Percentiles rank a stretch among this genome's conserved stretches.
Conservation (phyloP, 2,329 filamentous ascomycete genomes). For the Aspergillus brunneoviolaceus region DNA sequence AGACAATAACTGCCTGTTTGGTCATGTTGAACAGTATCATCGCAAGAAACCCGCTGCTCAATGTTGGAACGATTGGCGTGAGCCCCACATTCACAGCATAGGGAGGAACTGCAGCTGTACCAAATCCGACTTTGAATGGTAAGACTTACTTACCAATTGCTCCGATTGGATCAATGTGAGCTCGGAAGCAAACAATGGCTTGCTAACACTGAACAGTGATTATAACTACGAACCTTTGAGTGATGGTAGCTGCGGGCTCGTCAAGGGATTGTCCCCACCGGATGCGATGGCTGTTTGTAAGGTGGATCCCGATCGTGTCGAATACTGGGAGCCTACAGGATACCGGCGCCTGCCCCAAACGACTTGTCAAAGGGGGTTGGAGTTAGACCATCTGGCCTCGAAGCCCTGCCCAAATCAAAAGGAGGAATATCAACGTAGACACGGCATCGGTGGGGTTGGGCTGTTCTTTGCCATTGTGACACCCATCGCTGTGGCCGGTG, state of each 20-base stretch:
- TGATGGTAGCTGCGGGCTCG: slow-evolving; percentile 74
- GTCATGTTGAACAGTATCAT: slow-evolving; percentile 83
- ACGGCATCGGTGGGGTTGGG: slow-evolving; percentile 66
- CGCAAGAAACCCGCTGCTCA: slow-evolving; percentile 77
- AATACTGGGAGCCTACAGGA: slow-evolving; percentile 82
- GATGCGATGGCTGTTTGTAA: slow-evolving; percentile 60
- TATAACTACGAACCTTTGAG: slow-evolving; percentile 86
- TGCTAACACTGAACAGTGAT: slow-evolving; percentile 57
- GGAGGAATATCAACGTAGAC: slow-evolving; percentile 74
- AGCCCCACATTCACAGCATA: slow-evolving; percentile 70
- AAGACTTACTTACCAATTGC: slow-evolving; percentile 36
- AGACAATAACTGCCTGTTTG: slow-evolving; percentile 82
- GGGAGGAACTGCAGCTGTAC: slow-evolving; percentile 77
- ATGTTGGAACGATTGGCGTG: slow-evolving; percentile 78
- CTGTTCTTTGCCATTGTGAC: slow-evolving; percentile 84
- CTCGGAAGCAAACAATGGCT: neutral
- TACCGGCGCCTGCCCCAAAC: slow-evolving; percentile 88
- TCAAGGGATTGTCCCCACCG: slow-evolving; percentile 67
- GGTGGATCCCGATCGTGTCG: slow-evolving; percentile 64
- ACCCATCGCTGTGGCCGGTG: slow-evolving; percentile 69
- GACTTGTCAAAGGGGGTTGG: slow-evolving; percentile 74
- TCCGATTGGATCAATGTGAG: neutral
- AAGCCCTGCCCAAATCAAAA: slow-evolving; percentile 76
- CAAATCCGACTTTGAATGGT: slow-evolving; percentile 90
- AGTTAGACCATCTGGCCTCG: slow-evolving; percentile 67